Base-by-base conservation (phyloP, 352 stramenopile species). In the Phytophthora parvispora region DNA sequence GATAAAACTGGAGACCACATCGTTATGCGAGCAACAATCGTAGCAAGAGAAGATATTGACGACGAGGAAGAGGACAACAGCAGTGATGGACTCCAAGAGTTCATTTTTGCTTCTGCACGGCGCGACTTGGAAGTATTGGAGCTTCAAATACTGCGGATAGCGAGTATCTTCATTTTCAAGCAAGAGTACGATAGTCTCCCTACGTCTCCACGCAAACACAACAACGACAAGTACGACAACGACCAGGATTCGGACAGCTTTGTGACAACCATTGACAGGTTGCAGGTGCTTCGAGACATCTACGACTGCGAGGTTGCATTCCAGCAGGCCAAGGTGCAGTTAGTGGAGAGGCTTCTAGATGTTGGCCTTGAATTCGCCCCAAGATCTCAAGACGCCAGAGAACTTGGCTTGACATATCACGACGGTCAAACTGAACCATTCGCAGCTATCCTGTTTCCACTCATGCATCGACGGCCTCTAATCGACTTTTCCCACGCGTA, bases 401-500 rank as follows among this genome's bases (percentile, higher is more conserved):
- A 68, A 2, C 38, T 72, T 25, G 53, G 40, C 12, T 62, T 72
- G 24, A 25, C 42, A 40, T 12, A 18, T 15, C 4, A 4, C 5
- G 40, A 64, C 34, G 13, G 12, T 27, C 29, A 66, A 22, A 29
- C 13, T 27, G 62, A 69, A 13, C 27, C 52, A 22, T 64, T 63
- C 16, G 32, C 43, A 6, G 60, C 58, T 20, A 65, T 75, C 4
- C 8, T 87, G 22, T 27, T 64, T 0, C 61, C 60, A 15, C 6
- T 80, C 1, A 42, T 89, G 6, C 69, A 78, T 31, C 61, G 43
- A 16, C 70, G 78, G 1, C 72, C 83, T 6, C 55, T 82, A 7
- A 52, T 92, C 10, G 84, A 91, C 40, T 85, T 86, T 18, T 68
- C 79, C 3, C 64, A 89, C 22, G 56, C 60, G 9, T 92, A 92